A percentile compares a stretch with the other conserved stretches of the same genome.
phyloP scores from a whole-genome alignment of 192 early-diverging fungal genomes.

The Tieghemiomyces parasiticus region DNA sequence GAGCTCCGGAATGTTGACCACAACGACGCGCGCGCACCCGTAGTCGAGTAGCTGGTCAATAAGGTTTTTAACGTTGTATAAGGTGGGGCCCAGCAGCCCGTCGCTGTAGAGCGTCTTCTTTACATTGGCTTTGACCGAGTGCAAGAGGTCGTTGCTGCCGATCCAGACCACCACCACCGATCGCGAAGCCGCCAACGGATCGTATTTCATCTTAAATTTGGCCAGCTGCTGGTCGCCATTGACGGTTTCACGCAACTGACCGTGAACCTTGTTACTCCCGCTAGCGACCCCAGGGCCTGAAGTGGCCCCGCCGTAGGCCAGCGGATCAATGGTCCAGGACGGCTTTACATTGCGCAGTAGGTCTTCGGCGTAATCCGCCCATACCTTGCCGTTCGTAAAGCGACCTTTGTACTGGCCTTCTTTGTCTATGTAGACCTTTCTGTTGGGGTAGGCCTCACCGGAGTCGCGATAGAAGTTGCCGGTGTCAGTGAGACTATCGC shows the following conservation, averaged over 20 bases:
- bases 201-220: not conserved
- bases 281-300: not conserved
- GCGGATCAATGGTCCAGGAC: not conserved
- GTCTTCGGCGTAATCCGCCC: not conserved
- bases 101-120: not conserved
- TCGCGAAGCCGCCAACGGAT: not conserved
- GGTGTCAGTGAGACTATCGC: not conserved
- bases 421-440: not conserved
- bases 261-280: not conserved
- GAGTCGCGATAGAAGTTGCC: not conserved
- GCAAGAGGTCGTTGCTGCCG: not conserved
- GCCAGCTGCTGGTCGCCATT: not conserved
- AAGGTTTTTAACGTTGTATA: not conserved
- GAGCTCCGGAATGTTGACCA: not conserved
- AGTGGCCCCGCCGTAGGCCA: not conserved
- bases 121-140: not conserved
- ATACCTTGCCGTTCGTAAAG: not conserved
- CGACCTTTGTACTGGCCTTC: not conserved
- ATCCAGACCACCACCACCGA: not conserved
- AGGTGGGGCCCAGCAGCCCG: not conserved
- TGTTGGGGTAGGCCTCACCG: not conserved
- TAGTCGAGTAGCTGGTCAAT: not conserved
- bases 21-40: not conserved
- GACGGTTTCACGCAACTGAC: not conserved
- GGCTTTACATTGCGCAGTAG: not conserved